phyloP scores from a whole-genome alignment of 1,284 basidiomycete genomes.

The Cystobasidium sp. region DNA sequence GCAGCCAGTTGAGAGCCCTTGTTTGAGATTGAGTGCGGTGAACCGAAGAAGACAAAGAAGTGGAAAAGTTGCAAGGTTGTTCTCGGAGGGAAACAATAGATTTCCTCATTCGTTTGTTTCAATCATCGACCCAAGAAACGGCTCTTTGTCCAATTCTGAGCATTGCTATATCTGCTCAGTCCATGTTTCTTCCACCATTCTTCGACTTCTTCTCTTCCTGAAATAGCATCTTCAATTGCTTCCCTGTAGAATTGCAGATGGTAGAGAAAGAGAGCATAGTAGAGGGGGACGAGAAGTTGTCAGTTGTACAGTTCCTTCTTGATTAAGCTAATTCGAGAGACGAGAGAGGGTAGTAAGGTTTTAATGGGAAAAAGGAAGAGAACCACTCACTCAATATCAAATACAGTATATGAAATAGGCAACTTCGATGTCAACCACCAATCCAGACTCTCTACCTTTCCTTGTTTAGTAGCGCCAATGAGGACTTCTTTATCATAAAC shows the following conservation, averaged over 20 bases:
- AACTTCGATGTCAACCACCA: slow-evolving; percentile 81
- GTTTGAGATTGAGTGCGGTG: too few species aligned
- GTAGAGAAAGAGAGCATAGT: neutral
- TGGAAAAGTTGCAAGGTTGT: too few species aligned
- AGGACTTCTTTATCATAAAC: slow-evolving; percentile 77
- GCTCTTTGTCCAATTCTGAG: slow-evolving; percentile 42
- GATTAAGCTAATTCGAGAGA: neutral
- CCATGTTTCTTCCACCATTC: slow-evolving; percentile 43
- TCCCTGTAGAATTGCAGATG: slow-evolving; percentile 11
- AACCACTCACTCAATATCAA: slow-evolving; percentile 72
- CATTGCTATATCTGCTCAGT: slow-evolving; percentile 37
- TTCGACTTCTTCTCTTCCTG: slow-evolving; percentile 34
- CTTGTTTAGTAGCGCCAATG: slow-evolving; percentile 74
- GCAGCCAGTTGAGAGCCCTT: too few species aligned
- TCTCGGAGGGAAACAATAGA: neutral
- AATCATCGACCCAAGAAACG: slow-evolving; percentile 28
- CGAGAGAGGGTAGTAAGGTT: neutral
- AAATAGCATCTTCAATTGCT: slow-evolving; percentile 40
- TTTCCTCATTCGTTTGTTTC: neutral
- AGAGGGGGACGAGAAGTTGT: neutral
- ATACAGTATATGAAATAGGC: slow-evolving; percentile 77
- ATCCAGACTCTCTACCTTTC: slow-evolving; percentile 75
- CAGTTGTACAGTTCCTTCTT: too few species aligned
- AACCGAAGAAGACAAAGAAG: too few species aligned
- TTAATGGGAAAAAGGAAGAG: neutral